A percentile compares a stretch with the other conserved stretches of the same genome.
Conservation (phyloP, 148 eudicot genomes). For the Rhododendron ferrugineum region DNA sequence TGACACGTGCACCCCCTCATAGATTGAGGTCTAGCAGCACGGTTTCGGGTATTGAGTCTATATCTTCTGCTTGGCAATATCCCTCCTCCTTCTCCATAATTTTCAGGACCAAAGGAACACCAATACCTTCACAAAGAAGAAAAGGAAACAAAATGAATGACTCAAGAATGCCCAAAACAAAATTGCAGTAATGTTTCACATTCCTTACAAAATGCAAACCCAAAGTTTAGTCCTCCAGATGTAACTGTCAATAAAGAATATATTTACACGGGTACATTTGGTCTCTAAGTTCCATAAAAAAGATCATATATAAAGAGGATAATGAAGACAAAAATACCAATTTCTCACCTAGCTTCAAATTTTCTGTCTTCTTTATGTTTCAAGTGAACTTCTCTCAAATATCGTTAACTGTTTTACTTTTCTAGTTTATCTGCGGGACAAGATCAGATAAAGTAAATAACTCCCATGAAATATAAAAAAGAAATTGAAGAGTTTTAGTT, state of each 20-base stretch:
- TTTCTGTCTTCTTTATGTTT: background rate
- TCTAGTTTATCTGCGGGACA: background rate
- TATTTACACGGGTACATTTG: background rate
- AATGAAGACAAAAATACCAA: background rate
- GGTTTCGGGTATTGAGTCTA: slow-evolving; percentile 92
- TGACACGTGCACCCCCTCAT: slow-evolving; percentile 97
- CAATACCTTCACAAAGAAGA: slow-evolving; percentile 61
- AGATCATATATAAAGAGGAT: background rate
- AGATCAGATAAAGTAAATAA: background rate
- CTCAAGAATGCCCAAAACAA: background rate
- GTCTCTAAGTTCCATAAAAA: background rate
- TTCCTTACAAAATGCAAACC: background rate
- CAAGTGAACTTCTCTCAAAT: background rate
- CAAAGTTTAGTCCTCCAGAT: background rate
- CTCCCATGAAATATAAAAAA: background rate
- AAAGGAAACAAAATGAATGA: background rate
- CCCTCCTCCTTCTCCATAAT: slow-evolving; percentile 94
- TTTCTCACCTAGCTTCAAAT: background rate
- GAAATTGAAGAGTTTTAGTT: background rate
- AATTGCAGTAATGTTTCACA: background rate
- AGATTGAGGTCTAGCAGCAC: slow-evolving; percentile 97
- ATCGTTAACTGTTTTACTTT: background rate
- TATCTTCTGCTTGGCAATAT: slow-evolving; percentile 83
- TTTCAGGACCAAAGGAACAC: slow-evolving; percentile 99
- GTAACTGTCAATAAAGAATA: background rate